Percentiles rank a stretch among this genome's conserved stretches.
Conservation (phyloP, 1,284 basidiomycete genomes). For the Ustilago cynodontis region DNA sequence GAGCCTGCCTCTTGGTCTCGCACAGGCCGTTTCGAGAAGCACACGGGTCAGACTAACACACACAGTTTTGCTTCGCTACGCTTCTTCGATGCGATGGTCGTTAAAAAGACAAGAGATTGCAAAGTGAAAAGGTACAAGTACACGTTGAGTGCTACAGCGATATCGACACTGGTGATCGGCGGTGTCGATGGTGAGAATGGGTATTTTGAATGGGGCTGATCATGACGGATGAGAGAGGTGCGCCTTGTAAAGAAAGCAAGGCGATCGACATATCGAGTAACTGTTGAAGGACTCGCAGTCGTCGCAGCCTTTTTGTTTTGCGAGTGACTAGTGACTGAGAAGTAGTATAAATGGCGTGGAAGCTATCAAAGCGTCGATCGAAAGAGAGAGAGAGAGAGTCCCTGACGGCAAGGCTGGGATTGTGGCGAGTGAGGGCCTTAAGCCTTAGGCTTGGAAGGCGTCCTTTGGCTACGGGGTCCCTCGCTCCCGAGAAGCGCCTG, state of each 20-base stretch:
- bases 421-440: not conserved
- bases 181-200: conserved; percentile 14
- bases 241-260: no score
- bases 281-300: conserved; percentile 42
- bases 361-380: no score
- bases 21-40: not conserved
- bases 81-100: no score
- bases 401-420: not conserved
- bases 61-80: no score
- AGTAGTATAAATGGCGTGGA: not conserved
- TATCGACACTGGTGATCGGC: conserved; percentile 1
- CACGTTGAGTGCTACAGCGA: conserved; percentile 49
- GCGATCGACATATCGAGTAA: conserved; percentile 23
- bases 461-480: conserved; percentile 39
- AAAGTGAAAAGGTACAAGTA: conserved; percentile 33
- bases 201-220: conserved; percentile 17
- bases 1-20: not conserved
- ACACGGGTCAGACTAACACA: no score
- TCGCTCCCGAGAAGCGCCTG: conserved; percentile 42
- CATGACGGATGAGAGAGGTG: no score
- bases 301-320: conserved; percentile 16
- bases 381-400: no score
- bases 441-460: conserved; percentile 45
- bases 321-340: not conserved
- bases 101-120: not conserved